Percentiles rank a stretch among this genome's conserved stretches.
phyloP scores from a whole-genome alignment of 495 filamentous ascomycete genomes.

The Penicillium bialowiezense region DNA sequence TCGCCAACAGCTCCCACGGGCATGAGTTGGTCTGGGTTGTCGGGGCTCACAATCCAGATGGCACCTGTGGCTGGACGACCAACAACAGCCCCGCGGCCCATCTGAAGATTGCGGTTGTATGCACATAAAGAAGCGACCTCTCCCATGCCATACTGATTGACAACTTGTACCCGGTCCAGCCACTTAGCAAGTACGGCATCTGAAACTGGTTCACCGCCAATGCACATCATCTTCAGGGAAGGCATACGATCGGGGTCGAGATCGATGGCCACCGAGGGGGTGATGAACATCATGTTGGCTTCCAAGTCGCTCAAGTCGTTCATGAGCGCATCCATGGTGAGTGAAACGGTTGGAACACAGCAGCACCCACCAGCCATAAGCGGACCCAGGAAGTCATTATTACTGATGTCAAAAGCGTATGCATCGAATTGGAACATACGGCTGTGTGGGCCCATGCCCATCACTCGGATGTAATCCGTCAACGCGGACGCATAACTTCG shows the following conservation, averaged over 20 bases:
- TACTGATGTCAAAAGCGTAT: constrained; percentile 45
- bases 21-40: constrained; percentile 43
- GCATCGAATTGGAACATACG: constrained; percentile 46
- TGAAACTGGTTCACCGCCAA: constrained; percentile 47
- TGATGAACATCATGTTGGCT: constrained; percentile 40
- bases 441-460: constrained; percentile 13
- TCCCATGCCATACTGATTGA: constrained; percentile 59
- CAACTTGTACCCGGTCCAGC: constrained; percentile 37
- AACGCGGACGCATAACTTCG: constrained; percentile 29
- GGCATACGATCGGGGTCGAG: constrained; percentile 36
- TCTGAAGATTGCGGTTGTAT: constrained; percentile 14
- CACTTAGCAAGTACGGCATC: constrained; percentile 42
- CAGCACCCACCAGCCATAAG: constrained; percentile 44
- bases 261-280: constrained; percentile 39
- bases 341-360: constrained; percentile 40
- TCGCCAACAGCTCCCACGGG: constrained; percentile 57
- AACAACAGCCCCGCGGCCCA: constrained; percentile 12
- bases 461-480: constrained; percentile 15
- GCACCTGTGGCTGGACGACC: constrained; percentile 20
- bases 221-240: constrained; percentile 29
- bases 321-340: constrained; percentile 28
- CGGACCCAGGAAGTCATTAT: constrained; percentile 41
- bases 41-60: constrained; percentile 53
- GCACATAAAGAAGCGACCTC: constrained; percentile 37
- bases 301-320: constrained; percentile 31